Base-by-base conservation (phyloP, 2,329 filamentous ascomycete genomes). In the Cordyceps tenuipes region DNA sequence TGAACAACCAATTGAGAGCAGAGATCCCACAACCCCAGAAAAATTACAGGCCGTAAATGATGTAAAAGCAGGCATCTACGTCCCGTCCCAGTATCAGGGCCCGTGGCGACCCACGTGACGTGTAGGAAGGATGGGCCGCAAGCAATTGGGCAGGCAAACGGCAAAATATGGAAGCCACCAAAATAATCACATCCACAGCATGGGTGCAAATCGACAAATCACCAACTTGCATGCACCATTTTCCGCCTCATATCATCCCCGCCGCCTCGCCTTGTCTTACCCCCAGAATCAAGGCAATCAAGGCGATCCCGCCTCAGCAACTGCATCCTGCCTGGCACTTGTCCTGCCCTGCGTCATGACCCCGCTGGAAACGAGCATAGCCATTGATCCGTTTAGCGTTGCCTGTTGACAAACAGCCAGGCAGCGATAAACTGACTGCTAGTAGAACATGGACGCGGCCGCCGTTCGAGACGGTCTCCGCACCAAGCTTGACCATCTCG, bases 401-500 rank as follows among this genome's bases (percentile, higher is more conserved):
- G 46, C 52, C 23, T 26, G 47, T 61, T 56, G 49, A 36, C 51
- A 67, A 46, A 21, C 43, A 10, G 9, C 34, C 9, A 36, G 34
- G 34, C 34, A 36, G 34, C 34, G 34, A 36, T 10, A 12, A 1
- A 34, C 23, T 23, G 23, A n/a, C 23, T 23, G 23, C 29, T 29
- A 5, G 5, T 36, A 36, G 34, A 36, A 36, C 34, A 74, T 74
- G 72, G 72, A 74, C 67, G 68, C 17, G 21, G 49, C 76, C 66
- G 76, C 68, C 65, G 75, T 83, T 63, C 74, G 81, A 64, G 74
- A 76, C 60, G 77, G 79, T 70, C 76, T 85, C 68, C 75, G 79
- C 65, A 72, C 71, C 66, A 82, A 79, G 76, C 79, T 83, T 64
- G 73, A 71, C 66, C 76, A 83, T 66, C 80, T 86, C 57, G 81